phyloP scores from a whole-genome alignment of 225 moss, liverwort and hornwort species.

The Pleurozium schreberi region DNA sequence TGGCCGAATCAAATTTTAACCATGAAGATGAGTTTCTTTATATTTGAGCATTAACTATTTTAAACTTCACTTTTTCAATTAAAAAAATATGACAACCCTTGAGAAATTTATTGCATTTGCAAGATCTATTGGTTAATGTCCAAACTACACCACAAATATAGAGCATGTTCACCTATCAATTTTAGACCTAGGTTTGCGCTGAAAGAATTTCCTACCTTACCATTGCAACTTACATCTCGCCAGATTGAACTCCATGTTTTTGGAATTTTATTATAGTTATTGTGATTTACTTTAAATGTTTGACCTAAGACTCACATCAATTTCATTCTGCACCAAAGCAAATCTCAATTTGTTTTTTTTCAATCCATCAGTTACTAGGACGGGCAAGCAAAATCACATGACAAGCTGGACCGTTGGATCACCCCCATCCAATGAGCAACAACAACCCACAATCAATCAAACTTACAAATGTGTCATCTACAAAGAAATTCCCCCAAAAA shows the following conservation, averaged over 20 bases:
- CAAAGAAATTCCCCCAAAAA: background rate
- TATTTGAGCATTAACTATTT: background rate
- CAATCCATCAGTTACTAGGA: background rate
- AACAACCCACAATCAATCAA: background rate
- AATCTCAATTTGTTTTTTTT: background rate
- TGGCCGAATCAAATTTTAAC: background rate
- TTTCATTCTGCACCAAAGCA: background rate
- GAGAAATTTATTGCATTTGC: background rate
- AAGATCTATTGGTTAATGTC: background rate
- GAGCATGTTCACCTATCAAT: background rate
- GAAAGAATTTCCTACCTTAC: background rate
- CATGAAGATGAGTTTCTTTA: too few relatives aligned
- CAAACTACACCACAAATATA: background rate
- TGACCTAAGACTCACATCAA: background rate
- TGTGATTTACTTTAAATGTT: too few relatives aligned
- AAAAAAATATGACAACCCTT: too few relatives aligned
- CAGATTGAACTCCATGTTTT: accelerated
- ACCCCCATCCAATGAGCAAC: background rate
- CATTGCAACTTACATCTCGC: background rate
- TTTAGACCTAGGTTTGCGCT: background rate
- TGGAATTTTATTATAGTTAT: too few relatives aligned
- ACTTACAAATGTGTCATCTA: background rate
- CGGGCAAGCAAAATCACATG: background rate
- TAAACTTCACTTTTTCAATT: background rate
- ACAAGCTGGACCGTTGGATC: background rate